Percentiles rank a stretch among this genome's conserved stretches.
These are phyloP conservation scores for Neurospora tetraspora DNA, from an alignment of 495 filamentous ascomycete genomes.

Conservation along the genomic window DNA sequence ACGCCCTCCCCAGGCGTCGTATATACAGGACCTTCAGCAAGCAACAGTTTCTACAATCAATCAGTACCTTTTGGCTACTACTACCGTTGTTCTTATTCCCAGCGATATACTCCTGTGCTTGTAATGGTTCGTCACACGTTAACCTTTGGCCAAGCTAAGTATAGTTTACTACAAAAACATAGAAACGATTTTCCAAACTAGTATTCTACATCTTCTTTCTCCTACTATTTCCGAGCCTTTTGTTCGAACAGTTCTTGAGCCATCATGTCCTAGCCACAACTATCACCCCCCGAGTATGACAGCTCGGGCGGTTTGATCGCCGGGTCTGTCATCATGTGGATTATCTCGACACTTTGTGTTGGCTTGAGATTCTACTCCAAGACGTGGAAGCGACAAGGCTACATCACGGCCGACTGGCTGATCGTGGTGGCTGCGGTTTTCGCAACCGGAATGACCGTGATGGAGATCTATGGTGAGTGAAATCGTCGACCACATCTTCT, in stretches of 20 bases:
- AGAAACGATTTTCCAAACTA: too few relatives aligned
- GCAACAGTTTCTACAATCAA: too few relatives aligned
- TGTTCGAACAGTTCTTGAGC: neutral
- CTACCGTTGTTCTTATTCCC: too few relatives aligned
- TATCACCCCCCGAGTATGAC: constrained; percentile 1
- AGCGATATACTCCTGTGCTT: too few relatives aligned
- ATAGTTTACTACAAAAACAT: too few relatives aligned
- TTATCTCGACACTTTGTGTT: constrained; percentile 1
- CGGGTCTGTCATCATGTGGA: constrained; percentile 3
- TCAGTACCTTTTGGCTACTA: too few relatives aligned
- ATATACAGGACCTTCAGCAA: too few relatives aligned
- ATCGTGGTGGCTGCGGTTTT: constrained; percentile 3
- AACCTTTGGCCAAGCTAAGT: too few relatives aligned
- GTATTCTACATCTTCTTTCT: too few relatives aligned
- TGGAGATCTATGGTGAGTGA: constrained; percentile 3
- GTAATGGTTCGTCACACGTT: too few relatives aligned
- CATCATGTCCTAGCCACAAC: neutral
- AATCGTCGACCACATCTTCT: neutral
- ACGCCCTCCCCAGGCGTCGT: too few relatives aligned
- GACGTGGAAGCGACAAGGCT: constrained; percentile 5
- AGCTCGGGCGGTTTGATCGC: constrained; percentile 4
- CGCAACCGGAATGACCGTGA: constrained; percentile 2
- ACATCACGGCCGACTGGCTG: constrained; percentile 7
- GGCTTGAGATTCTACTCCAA: constrained; percentile 7
- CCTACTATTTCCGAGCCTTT: too few relatives aligned